Percentiles rank a stretch among this genome's conserved stretches.
Evolutionary conservation across 2,329 filamentous ascomycete species (phyloP).

Genomic region (Neonectria faginata): DNA sequence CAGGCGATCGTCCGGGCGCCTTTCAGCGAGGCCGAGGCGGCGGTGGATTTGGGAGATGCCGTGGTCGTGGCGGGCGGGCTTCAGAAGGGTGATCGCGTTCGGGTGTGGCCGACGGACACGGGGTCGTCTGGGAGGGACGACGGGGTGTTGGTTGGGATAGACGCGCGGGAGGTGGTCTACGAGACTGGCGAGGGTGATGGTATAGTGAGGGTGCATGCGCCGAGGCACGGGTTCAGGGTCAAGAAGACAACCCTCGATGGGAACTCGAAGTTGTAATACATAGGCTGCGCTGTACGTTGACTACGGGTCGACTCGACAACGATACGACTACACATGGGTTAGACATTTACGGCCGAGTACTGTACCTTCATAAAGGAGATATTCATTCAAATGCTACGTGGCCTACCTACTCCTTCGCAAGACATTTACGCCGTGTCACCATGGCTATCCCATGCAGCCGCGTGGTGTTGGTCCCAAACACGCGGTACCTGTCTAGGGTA

Average conservation of each 20-base stretch:
- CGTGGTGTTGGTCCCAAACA: background rate
- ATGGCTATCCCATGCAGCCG: background rate
- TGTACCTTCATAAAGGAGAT: background rate
- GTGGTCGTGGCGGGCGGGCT: slow-evolving; percentile 60
- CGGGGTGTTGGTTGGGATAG: slow-evolving; percentile 66
- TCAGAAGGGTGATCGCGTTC: slow-evolving; percentile 64
- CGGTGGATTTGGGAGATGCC: slow-evolving; percentile 63
- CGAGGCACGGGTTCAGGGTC: slow-evolving; percentile 69
- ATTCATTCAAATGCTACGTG: background rate
- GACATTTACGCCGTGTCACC: background rate
- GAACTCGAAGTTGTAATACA: slow-evolving; percentile 24
- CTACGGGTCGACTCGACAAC: background rate
- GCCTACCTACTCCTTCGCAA: background rate
- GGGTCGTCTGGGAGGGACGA: slow-evolving; percentile 69
- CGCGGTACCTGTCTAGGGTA: background rate
- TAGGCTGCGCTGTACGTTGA: background rate
- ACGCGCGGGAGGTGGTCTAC: slow-evolving; percentile 67
- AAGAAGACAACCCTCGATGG: slow-evolving; percentile 47
- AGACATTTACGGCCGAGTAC: too few species aligned
- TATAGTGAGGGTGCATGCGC: slow-evolving; percentile 68
- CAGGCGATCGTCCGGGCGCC: slow-evolving; percentile 57
- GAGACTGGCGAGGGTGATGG: slow-evolving; percentile 59
- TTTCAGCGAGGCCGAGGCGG: slow-evolving; percentile 58
- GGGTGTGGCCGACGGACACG: slow-evolving; percentile 72
- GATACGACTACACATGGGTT: background rate